A percentile compares a stretch with the other conserved stretches of the same genome.
phyloP scores from a whole-genome alignment of 805 yeast species.

The Kodamaea hsintzibuensis region DNA sequence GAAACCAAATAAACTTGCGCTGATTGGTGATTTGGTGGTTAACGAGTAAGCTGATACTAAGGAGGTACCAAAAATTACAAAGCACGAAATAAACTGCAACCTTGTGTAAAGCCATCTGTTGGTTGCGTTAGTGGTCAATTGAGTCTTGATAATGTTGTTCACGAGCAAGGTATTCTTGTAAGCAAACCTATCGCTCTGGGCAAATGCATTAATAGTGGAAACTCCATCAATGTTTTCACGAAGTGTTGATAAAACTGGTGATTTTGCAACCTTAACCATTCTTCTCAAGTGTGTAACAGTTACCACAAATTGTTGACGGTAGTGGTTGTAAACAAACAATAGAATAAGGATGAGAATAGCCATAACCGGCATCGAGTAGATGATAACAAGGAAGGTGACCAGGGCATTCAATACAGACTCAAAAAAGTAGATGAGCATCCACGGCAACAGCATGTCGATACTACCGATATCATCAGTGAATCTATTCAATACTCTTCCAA shows the following conservation, averaged over 20 bases:
- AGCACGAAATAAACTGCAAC: conserved; percentile 36
- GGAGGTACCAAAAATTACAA: conserved; percentile 31
- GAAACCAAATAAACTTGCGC: conserved; percentile 39
- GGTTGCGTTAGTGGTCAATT: conserved; percentile 22
- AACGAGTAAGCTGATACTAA: conserved; percentile 28
- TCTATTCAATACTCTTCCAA: conserved; percentile 40
- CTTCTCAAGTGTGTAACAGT: conserved; percentile 38
- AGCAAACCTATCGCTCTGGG: conserved; percentile 29
- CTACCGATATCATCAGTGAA: conserved; percentile 38
- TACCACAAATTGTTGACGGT: conserved; percentile 33
- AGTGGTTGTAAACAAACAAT: conserved; percentile 30
- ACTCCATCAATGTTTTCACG: conserved; percentile 40
- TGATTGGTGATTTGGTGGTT: conserved; percentile 22
- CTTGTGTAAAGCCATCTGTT: conserved; percentile 41
- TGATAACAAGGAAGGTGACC: conserved; percentile 31
- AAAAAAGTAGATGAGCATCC: conserved; percentile 29
- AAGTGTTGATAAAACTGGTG: conserved; percentile 36
- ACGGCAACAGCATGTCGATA: conserved; percentile 34
- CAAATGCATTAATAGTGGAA: conserved; percentile 36
- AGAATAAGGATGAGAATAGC: conserved; percentile 25
- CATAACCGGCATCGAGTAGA: conserved; percentile 35
- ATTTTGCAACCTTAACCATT: conserved; percentile 29
- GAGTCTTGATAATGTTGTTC: conserved; percentile 23
- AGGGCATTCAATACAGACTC: conserved; percentile 24
- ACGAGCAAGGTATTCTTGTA: conserved; percentile 25